Conservation (phyloP, 805 yeast species). For the Pichia membranifaciens region DNA sequence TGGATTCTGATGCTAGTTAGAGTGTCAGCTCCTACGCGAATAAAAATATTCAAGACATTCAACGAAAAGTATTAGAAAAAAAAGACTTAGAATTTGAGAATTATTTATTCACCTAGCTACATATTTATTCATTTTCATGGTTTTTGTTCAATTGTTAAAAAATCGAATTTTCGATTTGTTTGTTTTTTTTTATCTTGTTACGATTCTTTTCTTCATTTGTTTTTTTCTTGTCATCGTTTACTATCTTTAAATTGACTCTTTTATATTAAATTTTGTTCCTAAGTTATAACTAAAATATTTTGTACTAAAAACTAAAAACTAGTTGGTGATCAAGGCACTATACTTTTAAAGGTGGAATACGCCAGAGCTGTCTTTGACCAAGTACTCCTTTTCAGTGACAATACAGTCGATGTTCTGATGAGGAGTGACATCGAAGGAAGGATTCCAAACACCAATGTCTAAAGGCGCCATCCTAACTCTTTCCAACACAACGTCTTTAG, state of each 20-base stretch:
- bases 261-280: constrained; percentile 9
- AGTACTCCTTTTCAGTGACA: constrained; percentile 71
- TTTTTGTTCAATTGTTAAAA: neutral
- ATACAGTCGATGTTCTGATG: constrained; percentile 77
- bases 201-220: constrained; percentile 1
- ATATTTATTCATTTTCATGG: neutral
- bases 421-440: constrained; percentile 93
- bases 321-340: no score
- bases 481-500: constrained; percentile 26
- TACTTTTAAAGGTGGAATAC: constrained; percentile 31
- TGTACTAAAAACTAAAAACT: neutral
- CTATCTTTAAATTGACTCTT: constrained; percentile 2
- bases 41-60: neutral
- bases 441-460: constrained; percentile 87
- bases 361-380: constrained; percentile 46
- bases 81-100: no score
- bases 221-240: constrained; percentile 5
- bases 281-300: neutral
- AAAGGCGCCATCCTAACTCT: constrained; percentile 81
- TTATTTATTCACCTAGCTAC: neutral
- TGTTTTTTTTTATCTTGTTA: constrained; percentile 2
- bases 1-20: constrained; percentile 26
- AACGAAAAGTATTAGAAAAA: no score
- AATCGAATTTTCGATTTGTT: no score
- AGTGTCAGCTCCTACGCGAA: neutral